Base-by-base conservation (phyloP, 1,284 basidiomycete species). In the Trichosporon asahii region DNA sequence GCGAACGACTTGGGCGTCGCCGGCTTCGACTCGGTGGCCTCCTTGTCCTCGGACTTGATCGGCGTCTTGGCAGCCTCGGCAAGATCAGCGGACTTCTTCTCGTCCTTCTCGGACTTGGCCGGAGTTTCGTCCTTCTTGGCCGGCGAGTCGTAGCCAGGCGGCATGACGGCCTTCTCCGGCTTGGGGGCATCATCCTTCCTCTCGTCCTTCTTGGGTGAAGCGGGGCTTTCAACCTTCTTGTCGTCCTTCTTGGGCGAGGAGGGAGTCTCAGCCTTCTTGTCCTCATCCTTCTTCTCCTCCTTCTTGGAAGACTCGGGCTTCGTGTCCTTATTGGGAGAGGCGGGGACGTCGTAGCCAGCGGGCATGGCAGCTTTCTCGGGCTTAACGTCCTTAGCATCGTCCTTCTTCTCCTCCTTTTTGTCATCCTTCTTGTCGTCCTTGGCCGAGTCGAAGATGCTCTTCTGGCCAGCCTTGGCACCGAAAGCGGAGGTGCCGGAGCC, bases 361-460 rank as follows among this genome's bases (percentile, higher is more conserved):
- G 55, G 25, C 55, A 29, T 60, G 14, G 27, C 55, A 15, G 25
- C 55, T 27, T 60, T 31, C 27, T 60, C 55, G 5, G 55, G 25
- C 55, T 60, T 53, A 21, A 14, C 23, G 49, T 53, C 49, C 49
- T 53, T 53, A 21, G 49, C 49, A 7, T 21, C 49, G 11, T 65
- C 55, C 37, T 64, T 64, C 46, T 68, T 27, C 9, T 64, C 66
- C 40, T 64, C 44, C 31, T 33, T 33, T 9, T 33, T 33, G 31
- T 33, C 31, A 9, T 7, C 53, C 14, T 60, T 61, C 57, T 69
- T 64, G 60, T 35, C 55, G 15, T 65, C 66, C 60, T 65, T 44
- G 27, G 21, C 9, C 9, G 49, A 53, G 23, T 40, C 23, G 55
- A 66, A 63, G 23, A 61, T 57, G 55, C 44, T 35, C 61, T 55